These are phyloP conservation scores for Vigna radiata DNA, from an alignment of 306 rosid species.

Conservation along the genomic window DNA sequence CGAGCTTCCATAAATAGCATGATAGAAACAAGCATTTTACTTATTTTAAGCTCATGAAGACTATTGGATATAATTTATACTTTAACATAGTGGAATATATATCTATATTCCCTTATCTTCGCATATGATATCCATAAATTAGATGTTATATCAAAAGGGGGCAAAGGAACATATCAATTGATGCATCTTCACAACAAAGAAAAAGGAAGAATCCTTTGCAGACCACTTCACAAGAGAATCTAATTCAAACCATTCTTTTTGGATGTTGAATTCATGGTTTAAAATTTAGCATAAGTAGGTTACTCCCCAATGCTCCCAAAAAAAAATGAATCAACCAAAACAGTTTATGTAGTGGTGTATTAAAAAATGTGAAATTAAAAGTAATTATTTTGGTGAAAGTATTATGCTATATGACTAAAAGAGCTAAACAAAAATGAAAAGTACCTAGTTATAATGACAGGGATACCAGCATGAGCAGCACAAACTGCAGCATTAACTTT, in stretches of 20 bases:
- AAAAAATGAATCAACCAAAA: neutral
- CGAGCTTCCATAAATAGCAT: neutral
- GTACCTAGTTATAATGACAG: slow-evolving; percentile 94
- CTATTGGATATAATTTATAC: neutral
- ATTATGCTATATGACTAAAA: neutral
- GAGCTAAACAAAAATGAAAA: slow-evolving; percentile 15
- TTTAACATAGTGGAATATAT: neutral
- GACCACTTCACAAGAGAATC: too few relatives aligned
- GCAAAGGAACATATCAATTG: neutral
- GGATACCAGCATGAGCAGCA: slow-evolving; percentile 80
- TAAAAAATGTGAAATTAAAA: neutral
- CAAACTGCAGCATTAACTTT: slow-evolving; percentile 89
- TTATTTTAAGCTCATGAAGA: neutral
- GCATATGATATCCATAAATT: slow-evolving; percentile 10
- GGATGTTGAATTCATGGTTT: neutral
- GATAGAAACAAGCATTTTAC: slow-evolving; percentile 1
- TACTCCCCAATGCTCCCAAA: neutral
- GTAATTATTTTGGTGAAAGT: neutral
- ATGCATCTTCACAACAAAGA: too few relatives aligned
- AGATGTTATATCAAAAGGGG: neutral
- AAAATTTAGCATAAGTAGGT: neutral
- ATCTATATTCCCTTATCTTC: neutral
- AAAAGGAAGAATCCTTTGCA: too few relatives aligned
- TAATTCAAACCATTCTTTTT: too few relatives aligned
- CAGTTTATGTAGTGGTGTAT: neutral